phyloP scores from a whole-genome alignment of 192 early-diverging fungal genomes.

The Nowakowskiella sp. region DNA sequence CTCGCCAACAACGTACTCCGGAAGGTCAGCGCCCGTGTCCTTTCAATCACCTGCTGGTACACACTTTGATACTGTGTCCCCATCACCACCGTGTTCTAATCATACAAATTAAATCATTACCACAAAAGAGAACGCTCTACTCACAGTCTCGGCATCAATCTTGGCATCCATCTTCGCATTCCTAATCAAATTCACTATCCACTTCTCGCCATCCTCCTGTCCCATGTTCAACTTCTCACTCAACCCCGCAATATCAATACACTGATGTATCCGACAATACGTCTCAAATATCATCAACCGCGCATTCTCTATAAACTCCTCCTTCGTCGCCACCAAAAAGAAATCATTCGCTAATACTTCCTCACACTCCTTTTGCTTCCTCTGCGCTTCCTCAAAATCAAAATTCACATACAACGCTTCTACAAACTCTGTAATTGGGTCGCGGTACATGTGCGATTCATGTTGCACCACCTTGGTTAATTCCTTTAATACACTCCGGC shows the following conservation, averaged over 20 bases:
- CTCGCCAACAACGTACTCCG: slow-evolving; percentile 79
- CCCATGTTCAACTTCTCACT: slow-evolving; percentile 76
- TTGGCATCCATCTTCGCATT: slow-evolving; percentile 95
- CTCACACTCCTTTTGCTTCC: slow-evolving; percentile 82
- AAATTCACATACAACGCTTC: slow-evolving; percentile 86
- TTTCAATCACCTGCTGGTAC: slow-evolving; percentile 94
- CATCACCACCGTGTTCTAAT: slow-evolving; percentile 84
- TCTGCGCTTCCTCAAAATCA: slow-evolving; percentile 88
- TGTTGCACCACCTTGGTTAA: slow-evolving; percentile 83
- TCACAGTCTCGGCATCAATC: slow-evolving; percentile 78
- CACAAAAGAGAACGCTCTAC: slow-evolving; percentile 9
- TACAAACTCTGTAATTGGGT: slow-evolving; percentile 92
- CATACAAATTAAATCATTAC: slow-evolving; percentile 7
- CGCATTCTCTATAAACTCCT: slow-evolving; percentile 93
- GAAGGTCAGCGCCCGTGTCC: slow-evolving; percentile 85
- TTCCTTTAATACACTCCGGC: slow-evolving; percentile 79
- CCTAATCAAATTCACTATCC: slow-evolving; percentile 95
- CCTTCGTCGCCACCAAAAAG: slow-evolving; percentile 78
- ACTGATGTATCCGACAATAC: slow-evolving; percentile 95
- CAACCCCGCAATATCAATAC: slow-evolving; percentile 85
- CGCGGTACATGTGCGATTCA: slow-evolving; percentile 61
- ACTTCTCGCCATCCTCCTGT: slow-evolving; percentile 89
- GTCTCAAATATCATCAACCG: slow-evolving; percentile 92
- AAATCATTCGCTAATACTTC: slow-evolving; percentile 81
- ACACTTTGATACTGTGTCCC: slow-evolving; percentile 77